These are phyloP conservation scores for Botrytis porri DNA, from an alignment of 2,329 filamentous ascomycete species.

Conservation along the genomic window DNA sequence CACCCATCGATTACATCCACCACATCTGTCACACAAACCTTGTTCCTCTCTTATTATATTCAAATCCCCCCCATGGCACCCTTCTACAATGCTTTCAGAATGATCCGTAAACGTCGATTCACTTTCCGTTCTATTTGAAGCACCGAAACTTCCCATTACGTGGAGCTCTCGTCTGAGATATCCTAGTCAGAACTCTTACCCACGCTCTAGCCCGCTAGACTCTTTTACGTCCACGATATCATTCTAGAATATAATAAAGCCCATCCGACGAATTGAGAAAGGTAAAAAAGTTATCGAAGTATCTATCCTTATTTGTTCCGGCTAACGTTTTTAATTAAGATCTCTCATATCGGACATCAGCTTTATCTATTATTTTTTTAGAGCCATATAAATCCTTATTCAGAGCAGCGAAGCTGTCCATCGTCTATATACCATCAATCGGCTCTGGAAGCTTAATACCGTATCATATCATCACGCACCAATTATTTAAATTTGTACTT, in stretches of 20 bases:
- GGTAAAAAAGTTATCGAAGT: conserved; percentile 8
- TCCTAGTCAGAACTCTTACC: neutral
- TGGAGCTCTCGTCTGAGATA: conserved; percentile 4
- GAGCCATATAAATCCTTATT: neutral
- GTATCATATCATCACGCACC: neutral
- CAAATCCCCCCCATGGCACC: conserved; percentile 26
- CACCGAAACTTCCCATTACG: conserved; percentile 11
- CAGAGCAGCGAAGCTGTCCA: conserved; percentile 10
- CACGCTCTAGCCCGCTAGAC: neutral
- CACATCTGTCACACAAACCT: conserved; percentile 29
- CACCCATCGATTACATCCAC: conserved; percentile 23
- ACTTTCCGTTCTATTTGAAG: conserved; percentile 37
- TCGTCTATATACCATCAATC: neutral
- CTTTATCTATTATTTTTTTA: neutral
- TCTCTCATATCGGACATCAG: neutral
- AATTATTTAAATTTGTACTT: conserved; percentile 3
- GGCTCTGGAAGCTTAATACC: conserved; percentile 18
- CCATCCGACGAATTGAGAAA: neutral
- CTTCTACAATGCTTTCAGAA: conserved; percentile 28
- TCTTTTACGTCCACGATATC: neutral
- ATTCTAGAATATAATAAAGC: conserved; percentile 3
- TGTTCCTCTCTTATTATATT: conserved; percentile 13
- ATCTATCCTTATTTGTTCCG: conserved; percentile 7
- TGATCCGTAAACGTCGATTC: conserved; percentile 37
- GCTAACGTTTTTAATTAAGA: conserved; percentile 18